phyloP scores from a whole-genome alignment of 1,284 basidiomycete genomes.

The Apiotrichum mycotoxinovorans region DNA sequence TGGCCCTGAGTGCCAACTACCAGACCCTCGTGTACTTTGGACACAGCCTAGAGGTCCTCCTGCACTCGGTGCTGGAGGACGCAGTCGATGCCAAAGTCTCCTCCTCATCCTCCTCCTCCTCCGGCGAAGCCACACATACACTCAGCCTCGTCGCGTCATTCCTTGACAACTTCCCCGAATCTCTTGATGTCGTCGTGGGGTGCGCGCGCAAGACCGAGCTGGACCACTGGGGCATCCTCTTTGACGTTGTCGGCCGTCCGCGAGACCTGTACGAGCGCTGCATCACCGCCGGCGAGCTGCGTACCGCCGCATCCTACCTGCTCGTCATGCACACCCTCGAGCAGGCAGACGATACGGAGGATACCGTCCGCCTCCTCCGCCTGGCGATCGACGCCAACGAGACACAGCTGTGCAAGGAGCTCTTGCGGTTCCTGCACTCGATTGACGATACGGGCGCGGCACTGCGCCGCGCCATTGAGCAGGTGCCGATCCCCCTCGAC shows the following conservation, averaged over 20 bases:
- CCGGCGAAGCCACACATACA: conserved; percentile 43
- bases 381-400: conserved; percentile 67
- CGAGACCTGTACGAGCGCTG: conserved; percentile 90
- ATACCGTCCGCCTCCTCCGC: conserved; percentile 72
- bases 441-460: conserved; percentile 79
- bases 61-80: conserved; percentile 92
- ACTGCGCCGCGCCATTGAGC: conserved; percentile 52
- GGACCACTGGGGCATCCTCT: conserved; percentile 82
- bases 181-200: conserved; percentile 88
- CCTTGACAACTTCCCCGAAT: conserved; percentile 86
- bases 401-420: conserved; percentile 61
- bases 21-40: conserved; percentile 86
- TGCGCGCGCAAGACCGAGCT: conserved; percentile 97
- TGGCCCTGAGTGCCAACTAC: conserved; percentile 82
- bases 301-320: conserved; percentile 89
- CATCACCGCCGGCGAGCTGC: conserved; percentile 67
- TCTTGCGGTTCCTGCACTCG: conserved; percentile 85
- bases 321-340: conserved; percentile 91
- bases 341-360: conserved; percentile 74
- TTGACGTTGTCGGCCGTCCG: conserved; percentile 85
- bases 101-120: not conserved
- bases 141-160: conserved; percentile 78
- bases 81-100: conserved; percentile 55
- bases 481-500: conserved; percentile 34
- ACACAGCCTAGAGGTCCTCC: conserved; percentile 87